phyloP scores from a whole-genome alignment of 371 early-diverging fungal genomes.

The Mortierella sp. region DNA sequence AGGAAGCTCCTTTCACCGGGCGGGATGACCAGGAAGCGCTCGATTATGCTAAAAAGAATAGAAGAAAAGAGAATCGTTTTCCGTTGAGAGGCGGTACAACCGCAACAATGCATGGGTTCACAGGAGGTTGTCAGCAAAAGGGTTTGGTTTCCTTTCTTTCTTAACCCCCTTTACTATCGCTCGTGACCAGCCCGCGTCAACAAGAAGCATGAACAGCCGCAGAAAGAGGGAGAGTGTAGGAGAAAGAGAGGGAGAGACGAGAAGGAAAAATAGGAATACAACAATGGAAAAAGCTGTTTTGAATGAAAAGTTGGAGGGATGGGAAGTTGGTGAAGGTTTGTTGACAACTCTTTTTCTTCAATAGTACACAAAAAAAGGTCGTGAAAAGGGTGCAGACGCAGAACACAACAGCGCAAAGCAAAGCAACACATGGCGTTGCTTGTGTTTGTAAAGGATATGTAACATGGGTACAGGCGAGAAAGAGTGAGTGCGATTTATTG shows the following conservation, averaged over 20 bases:
- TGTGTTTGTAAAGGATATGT: not conserved
- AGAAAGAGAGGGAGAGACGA: not conserved
- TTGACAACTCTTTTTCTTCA: not conserved
- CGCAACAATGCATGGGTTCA: not conserved
- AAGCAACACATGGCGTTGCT: not conserved
- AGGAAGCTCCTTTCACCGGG: not conserved
- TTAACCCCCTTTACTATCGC: not conserved
- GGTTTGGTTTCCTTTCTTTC: not conserved
- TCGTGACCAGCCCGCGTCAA: not conserved
- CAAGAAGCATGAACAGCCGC: conserved; percentile 1
- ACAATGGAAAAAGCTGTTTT: not conserved
- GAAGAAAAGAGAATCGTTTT: not conserved
- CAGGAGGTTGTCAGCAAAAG: not conserved
- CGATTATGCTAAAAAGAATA: conserved; percentile 11
- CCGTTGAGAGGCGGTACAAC: conserved; percentile 6
- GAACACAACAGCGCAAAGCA: not conserved
- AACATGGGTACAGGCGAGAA: too few species aligned
- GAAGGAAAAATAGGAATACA: too few species aligned
- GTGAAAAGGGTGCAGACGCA: not conserved
- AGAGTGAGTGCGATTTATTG: not conserved
- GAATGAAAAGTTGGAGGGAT: not conserved
- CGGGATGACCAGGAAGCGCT: not conserved
- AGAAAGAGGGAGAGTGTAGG: not conserved
- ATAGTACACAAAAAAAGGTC: not conserved
- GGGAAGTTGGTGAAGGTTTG: not conserved